Percentiles rank a stretch among this genome's conserved stretches.
Evolutionary conservation across 768 basidiomycete species (phyloP).

Genomic region (Phanerochaete sordida): DNA sequence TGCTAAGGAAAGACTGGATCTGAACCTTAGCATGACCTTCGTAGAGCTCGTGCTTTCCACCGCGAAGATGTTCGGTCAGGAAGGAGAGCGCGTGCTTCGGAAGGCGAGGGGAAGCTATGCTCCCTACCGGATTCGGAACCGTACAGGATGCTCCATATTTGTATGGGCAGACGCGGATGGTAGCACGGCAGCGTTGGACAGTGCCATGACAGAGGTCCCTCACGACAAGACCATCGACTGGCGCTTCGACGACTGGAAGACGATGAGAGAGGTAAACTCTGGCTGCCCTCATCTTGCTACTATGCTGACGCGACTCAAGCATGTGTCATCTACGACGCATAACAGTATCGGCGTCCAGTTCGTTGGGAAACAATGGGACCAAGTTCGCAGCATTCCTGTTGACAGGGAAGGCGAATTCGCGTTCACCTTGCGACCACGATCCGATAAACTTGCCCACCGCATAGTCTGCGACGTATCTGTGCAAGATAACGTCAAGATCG

Average conservation of each 20-base stretch:
- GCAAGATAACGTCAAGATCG: slow-evolving; percentile 88
- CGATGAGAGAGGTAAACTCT: slow-evolving; percentile 77
- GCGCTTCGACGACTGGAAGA: slow-evolving; percentile 97
- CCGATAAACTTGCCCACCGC: slow-evolving; percentile 70
- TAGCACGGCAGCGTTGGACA: slow-evolving; percentile 41
- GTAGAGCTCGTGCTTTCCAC: slow-evolving; percentile 80
- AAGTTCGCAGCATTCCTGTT: slow-evolving; percentile 82
- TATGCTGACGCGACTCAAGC: slow-evolving; percentile 26
- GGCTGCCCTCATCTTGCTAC: not conserved
- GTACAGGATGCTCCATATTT: slow-evolving; percentile 81
- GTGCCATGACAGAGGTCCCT: slow-evolving; percentile 54
- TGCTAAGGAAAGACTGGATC: slow-evolving; percentile 80
- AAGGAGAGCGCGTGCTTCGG: slow-evolving; percentile 67
- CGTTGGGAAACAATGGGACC: slow-evolving; percentile 85
- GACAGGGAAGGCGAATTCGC: slow-evolving; percentile 91
- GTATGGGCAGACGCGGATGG: slow-evolving; percentile 83
- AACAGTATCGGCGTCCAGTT: slow-evolving; percentile 87
- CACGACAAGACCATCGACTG: slow-evolving; percentile 83
- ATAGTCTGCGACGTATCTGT: slow-evolving; percentile 88
- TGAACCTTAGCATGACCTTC: slow-evolving; percentile 90
- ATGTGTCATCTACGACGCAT: slow-evolving; percentile 52
- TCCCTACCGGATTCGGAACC: slow-evolving; percentile 89
- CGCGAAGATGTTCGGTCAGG: slow-evolving; percentile 67
- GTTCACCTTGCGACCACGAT: slow-evolving; percentile 80
- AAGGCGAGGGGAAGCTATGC: slow-evolving; percentile 86